Evolutionary conservation across 2,329 filamentous ascomycete species (phyloP).

Genomic region (Hypoxylon sp.): DNA sequence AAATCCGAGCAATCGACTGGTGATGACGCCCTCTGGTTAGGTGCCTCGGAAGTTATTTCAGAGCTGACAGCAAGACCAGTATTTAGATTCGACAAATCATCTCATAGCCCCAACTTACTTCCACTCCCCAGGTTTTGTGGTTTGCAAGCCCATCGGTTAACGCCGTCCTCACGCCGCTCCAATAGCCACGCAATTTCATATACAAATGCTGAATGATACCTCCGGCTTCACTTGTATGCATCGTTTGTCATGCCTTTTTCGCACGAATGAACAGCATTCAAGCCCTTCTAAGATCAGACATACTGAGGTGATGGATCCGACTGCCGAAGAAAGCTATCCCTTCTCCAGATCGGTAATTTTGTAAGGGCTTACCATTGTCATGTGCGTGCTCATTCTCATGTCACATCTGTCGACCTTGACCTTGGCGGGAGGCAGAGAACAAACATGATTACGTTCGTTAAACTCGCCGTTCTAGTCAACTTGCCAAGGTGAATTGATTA

Average conservation of each 20-base stretch:
- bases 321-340: constrained; percentile 14
- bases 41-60: constrained; percentile 25
- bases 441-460: constrained; percentile 8
- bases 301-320: not conserved
- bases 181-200: not conserved
- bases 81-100: constrained; percentile 8
- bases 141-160: not conserved
- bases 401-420: constrained; percentile 2
- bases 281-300: not conserved
- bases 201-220: not conserved
- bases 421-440: constrained; percentile 4
- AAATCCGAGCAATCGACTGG: not conserved
- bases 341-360: constrained; percentile 16
- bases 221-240: not conserved
- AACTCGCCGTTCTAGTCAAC: not conserved
- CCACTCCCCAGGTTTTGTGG: not conserved
- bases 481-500: constrained; percentile 8
- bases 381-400: not conserved
- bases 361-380: constrained; percentile 6
- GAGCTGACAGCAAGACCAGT: constrained; percentile 6
- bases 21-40: not conserved
- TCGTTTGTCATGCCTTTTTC: not conserved
- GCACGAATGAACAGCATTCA: not conserved
- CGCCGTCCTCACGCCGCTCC: not conserved
- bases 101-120: not conserved